Base-by-base conservation (phyloP, 2,329 filamentous ascomycete species). In the Pezicula rhizophila region DNA sequence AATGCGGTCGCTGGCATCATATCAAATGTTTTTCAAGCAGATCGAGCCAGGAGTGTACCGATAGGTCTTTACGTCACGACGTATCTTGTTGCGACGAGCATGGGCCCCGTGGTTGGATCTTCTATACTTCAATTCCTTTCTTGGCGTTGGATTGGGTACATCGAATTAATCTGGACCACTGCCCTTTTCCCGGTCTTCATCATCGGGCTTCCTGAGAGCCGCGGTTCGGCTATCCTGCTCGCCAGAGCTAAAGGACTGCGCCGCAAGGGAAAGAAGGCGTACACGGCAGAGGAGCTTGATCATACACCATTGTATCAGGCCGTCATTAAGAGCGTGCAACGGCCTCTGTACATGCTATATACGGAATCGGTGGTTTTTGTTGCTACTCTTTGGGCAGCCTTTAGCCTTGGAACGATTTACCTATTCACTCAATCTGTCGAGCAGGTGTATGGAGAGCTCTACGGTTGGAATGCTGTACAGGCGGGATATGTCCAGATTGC, bases 11-110 rank as follows among this genome's bases (percentile, higher is more conserved):
- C 43, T 28, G 48, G 56, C 6, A 57, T 46, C 6, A 55, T 49
- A 26, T 52, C 52, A n/a, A 49, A 59, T 51, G 50, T 58, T 5
- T 56, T 51, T 43, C 37, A 53, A 43, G 62, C 52, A 20, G 50
- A 45, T 2, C 31, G 54, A 52, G 59, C 56, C 2, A 51, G 65
- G 18, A 58, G 57, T 26, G 38, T 60, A 8, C 60, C 62, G 15
- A 48, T 64, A 23, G 51, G 45, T 17, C 47, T 81, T 48, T 80
- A 85, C 23, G 85, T 89, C 45, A 87, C 89, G 56, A 87, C 84
- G 0, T 89, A 84, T 0, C 85, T 89, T 15, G 83, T 79, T n/a
- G 86, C 85, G 8, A 87, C 83, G 17, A 60, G 53, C 14, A 38
- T 62, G 2, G 62, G 62, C 8, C 63, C 63, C 2, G 55, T 63